Percentiles rank a stretch among this genome's conserved stretches.
Evolutionary conservation across 768 basidiomycete genomes (phyloP).

Genomic region (Mycena latifolia): DNA sequence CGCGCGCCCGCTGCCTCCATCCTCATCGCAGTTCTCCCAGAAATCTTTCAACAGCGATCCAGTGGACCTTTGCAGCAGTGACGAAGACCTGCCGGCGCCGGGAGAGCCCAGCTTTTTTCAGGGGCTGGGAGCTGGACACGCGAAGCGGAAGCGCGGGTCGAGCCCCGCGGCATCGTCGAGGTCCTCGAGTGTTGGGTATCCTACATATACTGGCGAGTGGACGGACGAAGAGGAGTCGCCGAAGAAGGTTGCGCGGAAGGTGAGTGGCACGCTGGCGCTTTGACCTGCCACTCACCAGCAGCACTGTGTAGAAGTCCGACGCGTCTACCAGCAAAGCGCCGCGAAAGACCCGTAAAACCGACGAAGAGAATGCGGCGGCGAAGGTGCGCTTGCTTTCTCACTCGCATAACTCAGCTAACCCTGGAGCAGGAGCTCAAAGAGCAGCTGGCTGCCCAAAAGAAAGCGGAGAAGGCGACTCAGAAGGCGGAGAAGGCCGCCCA

Average conservation of each 20-base stretch:
- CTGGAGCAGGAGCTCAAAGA: constrained; percentile 16
- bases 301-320: too few species aligned
- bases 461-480: constrained; percentile 23
- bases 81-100: constrained; percentile 28
- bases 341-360: constrained; percentile 27
- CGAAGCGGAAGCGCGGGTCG: constrained; percentile 32
- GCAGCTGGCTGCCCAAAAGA: constrained; percentile 21
- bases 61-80: constrained; percentile 19
- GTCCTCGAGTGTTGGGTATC: neutral
- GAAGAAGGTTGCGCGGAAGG: constrained; percentile 27
- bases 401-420: neutral
- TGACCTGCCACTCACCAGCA: neutral
- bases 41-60: neutral
- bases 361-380: constrained; percentile 26
- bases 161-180: neutral
- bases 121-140: neutral
- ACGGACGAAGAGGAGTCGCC: constrained; percentile 26
- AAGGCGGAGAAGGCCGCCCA: constrained; percentile 15
- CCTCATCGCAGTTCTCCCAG: constrained; percentile 18
- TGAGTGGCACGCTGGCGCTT: constrained; percentile 12
- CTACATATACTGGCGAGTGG: neutral
- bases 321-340: neutral
- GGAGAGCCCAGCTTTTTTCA: constrained; percentile 8
- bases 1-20: constrained; percentile 6
- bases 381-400: neutral